These are phyloP conservation scores for Ceratobasidium sp. DNA, from an alignment of 1,284 basidiomycete genomes.

Conservation along the genomic window DNA sequence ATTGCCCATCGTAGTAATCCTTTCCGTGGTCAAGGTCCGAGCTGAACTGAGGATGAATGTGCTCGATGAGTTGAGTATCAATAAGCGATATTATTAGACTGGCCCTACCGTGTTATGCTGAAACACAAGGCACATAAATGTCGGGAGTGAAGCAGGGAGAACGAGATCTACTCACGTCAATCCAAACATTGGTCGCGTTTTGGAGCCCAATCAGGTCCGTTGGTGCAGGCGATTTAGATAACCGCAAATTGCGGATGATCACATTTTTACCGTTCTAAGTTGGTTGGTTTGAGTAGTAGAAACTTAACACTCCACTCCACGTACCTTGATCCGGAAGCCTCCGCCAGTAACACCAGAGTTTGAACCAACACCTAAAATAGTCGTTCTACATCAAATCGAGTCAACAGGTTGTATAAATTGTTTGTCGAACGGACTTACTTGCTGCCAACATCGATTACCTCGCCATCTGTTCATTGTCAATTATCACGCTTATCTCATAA, in stretches of 20 bases:
- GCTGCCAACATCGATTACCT: slow-evolving; percentile 46
- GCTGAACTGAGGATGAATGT: slow-evolving; percentile 13
- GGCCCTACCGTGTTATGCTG: slow-evolving; percentile 27
- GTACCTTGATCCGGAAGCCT: slow-evolving; percentile 43
- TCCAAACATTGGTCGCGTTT: slow-evolving; percentile 36
- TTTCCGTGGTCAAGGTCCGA: neutral
- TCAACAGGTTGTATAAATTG: neutral
- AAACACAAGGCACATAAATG: neutral
- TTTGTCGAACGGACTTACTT: slow-evolving; percentile 17
- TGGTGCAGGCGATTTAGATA: slow-evolving; percentile 40
- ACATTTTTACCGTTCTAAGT: slow-evolving; percentile 39
- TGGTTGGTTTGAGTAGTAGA: no score
- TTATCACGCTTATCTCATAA: neutral
- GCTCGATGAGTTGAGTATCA: neutral
- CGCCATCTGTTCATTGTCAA: slow-evolving; percentile 11
- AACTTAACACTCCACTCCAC: neutral
- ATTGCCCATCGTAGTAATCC: slow-evolving; percentile 36
- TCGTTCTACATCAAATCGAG: neutral
- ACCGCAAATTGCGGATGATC: slow-evolving; percentile 46
- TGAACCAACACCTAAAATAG: neutral
- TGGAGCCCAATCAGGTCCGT: neutral
- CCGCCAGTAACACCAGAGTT: slow-evolving; percentile 26
- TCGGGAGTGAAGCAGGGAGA: neutral
- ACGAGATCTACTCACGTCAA: slow-evolving; percentile 37
- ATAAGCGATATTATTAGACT: no score